Evolutionary conservation across 129 eudicot genomes (phyloP).

Genomic region (Silybum marianum): DNA sequence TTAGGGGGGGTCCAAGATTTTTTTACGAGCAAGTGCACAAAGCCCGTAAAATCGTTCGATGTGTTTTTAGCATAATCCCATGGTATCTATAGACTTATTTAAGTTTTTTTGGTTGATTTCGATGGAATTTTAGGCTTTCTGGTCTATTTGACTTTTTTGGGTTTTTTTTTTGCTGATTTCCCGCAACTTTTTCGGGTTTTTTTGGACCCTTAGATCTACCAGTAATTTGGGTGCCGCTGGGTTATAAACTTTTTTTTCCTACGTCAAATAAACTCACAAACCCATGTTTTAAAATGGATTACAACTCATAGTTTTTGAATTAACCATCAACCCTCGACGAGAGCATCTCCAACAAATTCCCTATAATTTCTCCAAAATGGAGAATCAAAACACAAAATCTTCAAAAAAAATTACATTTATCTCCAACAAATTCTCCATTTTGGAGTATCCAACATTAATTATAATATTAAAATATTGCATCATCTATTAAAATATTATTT

Average conservation of each 20-base stretch:
- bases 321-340: background rate
- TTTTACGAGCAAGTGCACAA: background rate
- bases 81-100: background rate
- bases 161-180: too few species aligned
- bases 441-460: too few species aligned
- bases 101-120: background rate
- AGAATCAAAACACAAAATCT: too few species aligned
- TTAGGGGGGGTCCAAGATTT: background rate
- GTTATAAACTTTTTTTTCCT: background rate
- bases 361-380: too few species aligned
- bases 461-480: too few species aligned
- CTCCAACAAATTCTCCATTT: too few species aligned
- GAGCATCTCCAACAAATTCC: too few species aligned
- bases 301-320: background rate
- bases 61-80: background rate
- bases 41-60: background rate
- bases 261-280: background rate
- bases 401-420: too few species aligned
- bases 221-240: background rate
- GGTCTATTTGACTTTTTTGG: too few species aligned
- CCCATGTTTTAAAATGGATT: background rate
- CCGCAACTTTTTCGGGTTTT: background rate
- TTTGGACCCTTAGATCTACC: background rate
- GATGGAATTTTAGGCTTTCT: background rate
- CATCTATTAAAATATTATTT: too few species aligned